Base-by-base conservation (phyloP, 2,329 filamentous ascomycete genomes). In the Fusarium sp. region DNA sequence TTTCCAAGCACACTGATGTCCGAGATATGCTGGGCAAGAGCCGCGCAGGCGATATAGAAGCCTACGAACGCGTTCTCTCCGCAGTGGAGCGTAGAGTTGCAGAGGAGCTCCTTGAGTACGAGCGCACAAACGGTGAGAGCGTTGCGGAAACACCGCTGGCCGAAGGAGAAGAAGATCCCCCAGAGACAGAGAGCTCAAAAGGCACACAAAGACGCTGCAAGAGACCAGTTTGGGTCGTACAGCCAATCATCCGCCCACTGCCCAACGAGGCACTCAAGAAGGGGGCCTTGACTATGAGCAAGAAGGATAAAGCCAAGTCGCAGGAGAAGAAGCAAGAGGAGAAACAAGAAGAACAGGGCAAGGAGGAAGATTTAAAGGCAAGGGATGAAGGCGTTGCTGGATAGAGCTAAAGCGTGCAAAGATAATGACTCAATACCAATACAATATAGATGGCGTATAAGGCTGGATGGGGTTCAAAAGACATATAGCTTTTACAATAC, bases 251-350 rank as follows among this genome's bases (percentile, higher is more conserved):
- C 9, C 84, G 94, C 59, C 94, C 94, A 43, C 79, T 98, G 75
- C 96, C 96, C 0, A 92, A 92, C 72, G 95, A 98, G 82, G 96
- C 96, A 4, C 76, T 96, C 70, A 90, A 91, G 67, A 94, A 93
- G 78, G 94, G 94, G 0, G 91, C 92, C 97, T 78, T 64, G 34
- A 87, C 85, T 61, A 78, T 91, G 67, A 93, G 90, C 74, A 94
- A 94, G 82, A 94, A 94, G 78, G 85, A 87, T 32, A 84, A 81
- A 75, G 83, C 82, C 48, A 79, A 81, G 71, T 78, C 78, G 9
- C 65, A 72, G 24, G 58, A 59, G 53, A 79, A 81, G 24, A 60
- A 56, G 20, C 59, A 70, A 15, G 53, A 71, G 56, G 65, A 66
- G 54, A 76, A 77, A 40, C 73, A 53, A 64, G 62, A 58, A 43